phyloP scores from a whole-genome alignment of 2,329 filamentous ascomycete genomes.

The Xylaria multiplex region DNA sequence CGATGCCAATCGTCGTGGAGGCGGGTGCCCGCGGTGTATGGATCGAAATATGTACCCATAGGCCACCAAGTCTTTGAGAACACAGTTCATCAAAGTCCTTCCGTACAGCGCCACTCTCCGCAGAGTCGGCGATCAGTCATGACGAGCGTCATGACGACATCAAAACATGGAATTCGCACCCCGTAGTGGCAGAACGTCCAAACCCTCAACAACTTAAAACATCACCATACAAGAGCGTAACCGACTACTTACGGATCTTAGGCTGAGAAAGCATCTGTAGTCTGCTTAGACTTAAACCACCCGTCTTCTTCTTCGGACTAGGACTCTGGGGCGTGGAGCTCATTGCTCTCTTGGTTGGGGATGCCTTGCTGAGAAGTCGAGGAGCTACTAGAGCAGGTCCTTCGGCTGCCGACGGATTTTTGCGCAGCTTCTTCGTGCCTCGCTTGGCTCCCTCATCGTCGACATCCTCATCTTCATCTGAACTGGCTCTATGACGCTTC shows the following conservation, averaged over 20 bases:
- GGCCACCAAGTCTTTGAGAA: background rate
- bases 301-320: conserved; percentile 64
- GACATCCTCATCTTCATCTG: conserved; percentile 62
- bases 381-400: conserved; percentile 64
- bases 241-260: conserved; percentile 61
- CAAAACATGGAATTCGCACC: conserved; percentile 22
- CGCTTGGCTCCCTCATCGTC: conserved; percentile 57
- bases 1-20: background rate
- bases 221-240: background rate
- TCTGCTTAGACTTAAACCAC: conserved; percentile 66
- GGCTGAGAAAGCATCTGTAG: conserved; percentile 70
- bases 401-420: conserved; percentile 59
- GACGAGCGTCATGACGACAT: conserved; percentile 13
- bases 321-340: conserved; percentile 44
- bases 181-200: conserved; percentile 22
- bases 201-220: background rate
- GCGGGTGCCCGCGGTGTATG: background rate
- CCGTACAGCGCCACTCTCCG: background rate
- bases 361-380: conserved; percentile 52
- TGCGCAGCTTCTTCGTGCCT: conserved; percentile 66
- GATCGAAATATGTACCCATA: background rate
- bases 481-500: conserved; percentile 69
- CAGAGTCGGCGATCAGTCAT: background rate
- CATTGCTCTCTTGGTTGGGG: conserved; percentile 50
- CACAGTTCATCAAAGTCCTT: background rate